Conservation (phyloP, 2,329 filamentous ascomycete genomes). For the Cordyceps cicadae region DNA sequence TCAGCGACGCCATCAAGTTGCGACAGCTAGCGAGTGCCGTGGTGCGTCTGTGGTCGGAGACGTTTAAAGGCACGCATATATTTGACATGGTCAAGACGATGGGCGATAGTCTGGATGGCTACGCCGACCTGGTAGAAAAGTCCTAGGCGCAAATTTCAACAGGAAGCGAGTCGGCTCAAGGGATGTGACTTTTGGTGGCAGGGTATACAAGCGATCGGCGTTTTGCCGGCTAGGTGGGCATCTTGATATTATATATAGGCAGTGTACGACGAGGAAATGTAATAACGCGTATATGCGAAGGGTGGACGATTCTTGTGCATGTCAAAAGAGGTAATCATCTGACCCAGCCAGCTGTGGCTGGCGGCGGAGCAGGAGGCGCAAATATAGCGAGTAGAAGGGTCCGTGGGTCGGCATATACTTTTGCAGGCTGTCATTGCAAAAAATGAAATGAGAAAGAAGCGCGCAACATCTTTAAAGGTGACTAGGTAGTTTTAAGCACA, state of each 20-base stretch:
- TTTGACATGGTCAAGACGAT: conserved; percentile 54
- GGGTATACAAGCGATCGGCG: not conserved
- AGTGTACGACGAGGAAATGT: not conserved
- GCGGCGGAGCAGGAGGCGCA: not conserved
- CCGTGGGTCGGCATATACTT: not conserved
- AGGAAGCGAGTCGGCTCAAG: not conserved
- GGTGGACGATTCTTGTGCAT: no score
- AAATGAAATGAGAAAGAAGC: no score
- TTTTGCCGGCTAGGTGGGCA: not conserved
- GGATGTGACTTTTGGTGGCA: no score
- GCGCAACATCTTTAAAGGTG: no score
- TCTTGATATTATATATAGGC: no score
- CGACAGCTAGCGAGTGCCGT: conserved; percentile 50
- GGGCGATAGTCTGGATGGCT: conserved; percentile 47
- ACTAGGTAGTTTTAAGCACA: no score
- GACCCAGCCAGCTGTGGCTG: not conserved
- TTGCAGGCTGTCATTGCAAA: no score
- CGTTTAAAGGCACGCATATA: conserved; percentile 53
- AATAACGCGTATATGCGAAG: no score
- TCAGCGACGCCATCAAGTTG: conserved; percentile 42
- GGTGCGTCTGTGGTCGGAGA: conserved; percentile 52
- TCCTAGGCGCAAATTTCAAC: not conserved
- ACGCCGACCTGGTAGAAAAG: conserved; percentile 49
- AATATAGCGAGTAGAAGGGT: not conserved
- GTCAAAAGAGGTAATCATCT: no score